Percentiles rank a stretch among this genome's conserved stretches.
Conservation (phyloP, 257 asterid genomes). For the Dorcoceras hygrometricum region DNA sequence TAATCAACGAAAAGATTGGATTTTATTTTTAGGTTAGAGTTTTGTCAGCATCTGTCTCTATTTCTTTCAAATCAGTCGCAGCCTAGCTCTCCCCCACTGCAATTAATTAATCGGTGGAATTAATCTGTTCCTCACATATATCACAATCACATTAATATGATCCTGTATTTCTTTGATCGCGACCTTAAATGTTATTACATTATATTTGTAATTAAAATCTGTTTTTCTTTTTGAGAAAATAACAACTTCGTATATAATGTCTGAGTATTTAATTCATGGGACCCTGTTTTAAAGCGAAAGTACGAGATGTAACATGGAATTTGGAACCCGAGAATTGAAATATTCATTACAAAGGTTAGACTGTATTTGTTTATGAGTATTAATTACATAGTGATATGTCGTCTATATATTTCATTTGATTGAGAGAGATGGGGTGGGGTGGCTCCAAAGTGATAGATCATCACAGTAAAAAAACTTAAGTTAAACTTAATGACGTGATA, state of each 20-base stretch:
- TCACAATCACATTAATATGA: neutral
- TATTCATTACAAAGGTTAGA: too few relatives aligned
- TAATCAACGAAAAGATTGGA: conserved; percentile 28
- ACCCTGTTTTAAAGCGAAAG: too few relatives aligned
- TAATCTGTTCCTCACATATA: neutral
- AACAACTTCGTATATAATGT: too few relatives aligned
- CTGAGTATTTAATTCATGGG: too few relatives aligned
- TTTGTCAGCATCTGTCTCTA: conserved; percentile 30
- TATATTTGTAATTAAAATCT: too few relatives aligned
- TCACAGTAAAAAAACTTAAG: conserved; percentile 26
- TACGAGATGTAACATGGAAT: too few relatives aligned
- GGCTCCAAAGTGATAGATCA: conserved; percentile 19
- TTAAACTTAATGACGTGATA: conserved; percentile 34
- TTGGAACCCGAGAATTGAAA: too few relatives aligned
- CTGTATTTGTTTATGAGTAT: too few relatives aligned
- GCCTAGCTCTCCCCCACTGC: conserved; percentile 6
- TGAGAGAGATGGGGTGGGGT: conserved; percentile 19
- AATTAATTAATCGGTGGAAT: neutral
- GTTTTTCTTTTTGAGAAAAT: too few relatives aligned
- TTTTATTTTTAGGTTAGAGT: conserved; percentile 14
- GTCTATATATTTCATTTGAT: neutral
- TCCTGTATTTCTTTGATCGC: neutral
- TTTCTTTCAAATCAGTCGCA: conserved; percentile 24
- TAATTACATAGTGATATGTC: neutral
- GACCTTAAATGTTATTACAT: too few relatives aligned